A percentile compares a stretch with the other conserved stretches of the same genome.
Conservation (phyloP, 129 eudicot genomes). For the Tanacetum coccineum region DNA sequence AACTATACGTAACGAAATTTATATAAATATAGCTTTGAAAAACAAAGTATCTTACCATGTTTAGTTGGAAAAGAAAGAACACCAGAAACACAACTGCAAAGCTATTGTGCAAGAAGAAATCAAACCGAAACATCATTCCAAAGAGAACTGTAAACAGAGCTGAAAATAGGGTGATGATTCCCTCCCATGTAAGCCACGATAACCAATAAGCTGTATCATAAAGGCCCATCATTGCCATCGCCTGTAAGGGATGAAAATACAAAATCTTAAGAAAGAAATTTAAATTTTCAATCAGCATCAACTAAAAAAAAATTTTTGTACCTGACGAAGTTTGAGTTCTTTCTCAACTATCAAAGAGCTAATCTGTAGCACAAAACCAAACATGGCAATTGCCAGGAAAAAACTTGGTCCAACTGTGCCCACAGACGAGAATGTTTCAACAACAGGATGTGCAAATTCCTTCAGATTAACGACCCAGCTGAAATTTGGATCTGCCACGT, state of each 20-base stretch:
- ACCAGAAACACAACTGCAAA: conserved; percentile 75
- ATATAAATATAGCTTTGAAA: background rate
- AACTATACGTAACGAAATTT: background rate
- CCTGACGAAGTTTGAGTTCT: conserved; percentile 99
- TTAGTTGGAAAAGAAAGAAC: conserved; percentile 78
- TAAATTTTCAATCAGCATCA: too few relatives aligned
- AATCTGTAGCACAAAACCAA: conserved; percentile 79
- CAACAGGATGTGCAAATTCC: conserved; percentile 86
- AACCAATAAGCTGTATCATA: conserved; percentile 98
- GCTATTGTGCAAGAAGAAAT: conserved; percentile 77
- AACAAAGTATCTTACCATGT: conserved; percentile 56
- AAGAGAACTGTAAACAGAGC: conserved; percentile 70
- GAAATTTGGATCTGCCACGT: conserved; percentile 54
- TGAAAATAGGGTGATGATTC: conserved; percentile 53
- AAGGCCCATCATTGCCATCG: conserved; percentile 98
- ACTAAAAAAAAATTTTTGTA: conserved; percentile 2
- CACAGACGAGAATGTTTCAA: conserved; percentile 50
- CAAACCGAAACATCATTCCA: conserved; percentile 92
- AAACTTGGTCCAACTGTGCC: conserved; percentile 68
- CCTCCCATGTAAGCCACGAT: conserved; percentile 95
- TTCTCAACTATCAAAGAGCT: conserved; percentile 73
- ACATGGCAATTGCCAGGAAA: conserved; percentile 85
- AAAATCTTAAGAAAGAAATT: conserved; percentile 6
- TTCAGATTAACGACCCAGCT: conserved; percentile 75
- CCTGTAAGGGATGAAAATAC: conserved; percentile 43